Base-by-base conservation (phyloP, 2,329 filamentous ascomycete species). In the Alternaria infectoria region DNA sequence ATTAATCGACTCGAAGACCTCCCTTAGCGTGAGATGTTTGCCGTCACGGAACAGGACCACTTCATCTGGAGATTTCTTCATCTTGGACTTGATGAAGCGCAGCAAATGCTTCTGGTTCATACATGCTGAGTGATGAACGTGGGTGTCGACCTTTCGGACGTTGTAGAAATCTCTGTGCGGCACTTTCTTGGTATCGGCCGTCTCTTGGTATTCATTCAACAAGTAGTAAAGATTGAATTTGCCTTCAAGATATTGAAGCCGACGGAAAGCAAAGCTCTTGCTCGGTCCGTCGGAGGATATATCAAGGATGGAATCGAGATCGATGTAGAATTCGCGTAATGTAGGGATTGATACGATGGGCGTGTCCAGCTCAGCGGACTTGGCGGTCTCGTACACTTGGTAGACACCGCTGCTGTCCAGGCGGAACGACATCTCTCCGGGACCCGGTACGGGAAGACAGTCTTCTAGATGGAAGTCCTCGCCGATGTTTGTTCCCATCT, bases 51-150 rank as follows among this genome's bases (percentile, higher is more conserved):
- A 96, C 47, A 99, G 87, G 7, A 99, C 96, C 30, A 96, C 89
- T 82, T 99, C 96, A 74, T 98, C 92, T 0, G 94, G 93, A 17
- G 88, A 96, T 81, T 97, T 99, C 87, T 97, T 98, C 93, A 99
- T 97, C 83, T 99, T 99, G 82, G 93, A 97, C 82, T 99, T 99
- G 84, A 99, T 99, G 81, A 99, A 99, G 58, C 96, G 93, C 64
- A 99, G 84, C 61, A 99, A 83, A 86, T 99, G 96, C 82, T 99
- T 99, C 81, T 99, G 96, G 77, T 99, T 99, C 96, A 99, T 99
- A 79, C 96, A 99, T 23, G 96, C 96, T 15, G 96, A 99, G 80
- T 99, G 96, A 78, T 99, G 96, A 72, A 99, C 96, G 86, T 99
- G 96, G 9, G 96, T 99, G 77, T 99, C 96, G 54, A 99, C 96